Percentiles rank a stretch among this genome's conserved stretches.
phyloP scores from a whole-genome alignment of 2,329 filamentous ascomycete genomes.

The Fusarium pilosicola region DNA sequence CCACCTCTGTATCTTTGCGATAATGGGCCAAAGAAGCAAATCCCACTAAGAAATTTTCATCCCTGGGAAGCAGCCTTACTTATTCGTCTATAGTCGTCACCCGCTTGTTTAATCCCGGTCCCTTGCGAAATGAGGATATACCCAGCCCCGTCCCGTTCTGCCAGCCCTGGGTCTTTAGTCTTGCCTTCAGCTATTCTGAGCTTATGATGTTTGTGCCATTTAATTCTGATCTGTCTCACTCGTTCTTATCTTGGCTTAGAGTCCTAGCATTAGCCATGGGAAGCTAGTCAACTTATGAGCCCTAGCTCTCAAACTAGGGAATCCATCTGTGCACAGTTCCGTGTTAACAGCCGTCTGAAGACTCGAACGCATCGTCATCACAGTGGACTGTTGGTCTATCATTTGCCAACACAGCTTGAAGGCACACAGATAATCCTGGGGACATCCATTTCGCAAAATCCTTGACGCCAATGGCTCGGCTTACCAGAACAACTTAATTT shows the following conservation, averaged over 20 bases:
- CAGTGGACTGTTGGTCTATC: not conserved
- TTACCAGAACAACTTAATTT: slow-evolving; percentile 13
- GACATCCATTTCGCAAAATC: slow-evolving; percentile 15
- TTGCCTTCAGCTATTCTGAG: not conserved
- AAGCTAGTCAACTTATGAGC: slow-evolving; percentile 9
- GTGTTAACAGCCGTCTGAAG: slow-evolving; percentile 18
- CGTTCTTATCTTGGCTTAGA: slow-evolving; percentile 14
- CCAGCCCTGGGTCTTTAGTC: slow-evolving; percentile 15
- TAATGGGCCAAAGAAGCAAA: slow-evolving; percentile 25
- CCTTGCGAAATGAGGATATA: slow-evolving; percentile 43
- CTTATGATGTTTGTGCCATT: slow-evolving; percentile 18
- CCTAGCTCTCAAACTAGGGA: slow-evolving; percentile 10
- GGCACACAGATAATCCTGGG: slow-evolving; percentile 9
- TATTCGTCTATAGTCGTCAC: slow-evolving; percentile 5
- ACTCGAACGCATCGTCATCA: not conserved
- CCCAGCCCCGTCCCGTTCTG: slow-evolving; percentile 23
- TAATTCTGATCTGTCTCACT: slow-evolving; percentile 28
- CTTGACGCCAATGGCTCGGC: slow-evolving; percentile 3
- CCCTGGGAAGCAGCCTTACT: slow-evolving; percentile 10
- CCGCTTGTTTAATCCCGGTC: slow-evolving; percentile 29
- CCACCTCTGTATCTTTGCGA: slow-evolving; percentile 4
- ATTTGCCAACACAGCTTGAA: not conserved
- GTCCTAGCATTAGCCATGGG: slow-evolving; percentile 27
- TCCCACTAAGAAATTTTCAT: slow-evolving; percentile 7
- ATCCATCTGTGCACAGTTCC: slow-evolving; percentile 6